Percentiles rank a stretch among this genome's conserved stretches.
These are phyloP conservation scores for Pterocarpus macrocarpus DNA, from an alignment of 306 rosid genomes.

Conservation along the genomic window DNA sequence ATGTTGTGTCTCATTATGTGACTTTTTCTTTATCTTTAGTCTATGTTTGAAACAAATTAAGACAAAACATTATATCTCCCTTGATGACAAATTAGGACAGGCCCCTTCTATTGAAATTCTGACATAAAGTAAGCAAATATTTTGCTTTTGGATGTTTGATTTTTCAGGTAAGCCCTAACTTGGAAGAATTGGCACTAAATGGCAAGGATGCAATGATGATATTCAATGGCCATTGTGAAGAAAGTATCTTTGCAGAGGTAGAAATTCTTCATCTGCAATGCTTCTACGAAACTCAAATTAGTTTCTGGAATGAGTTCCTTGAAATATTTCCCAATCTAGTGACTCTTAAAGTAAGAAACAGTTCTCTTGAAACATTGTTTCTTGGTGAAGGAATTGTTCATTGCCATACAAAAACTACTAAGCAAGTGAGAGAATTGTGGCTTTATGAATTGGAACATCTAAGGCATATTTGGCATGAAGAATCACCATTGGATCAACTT, in stretches of 20 bases:
- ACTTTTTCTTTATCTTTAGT: neutral
- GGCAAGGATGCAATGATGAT: neutral
- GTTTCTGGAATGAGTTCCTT: neutral
- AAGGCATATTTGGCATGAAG: conserved; percentile 1
- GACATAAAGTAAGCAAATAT: too few relatives aligned
- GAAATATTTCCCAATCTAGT: neutral
- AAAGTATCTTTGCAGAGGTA: neutral
- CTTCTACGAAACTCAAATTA: neutral
- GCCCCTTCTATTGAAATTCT: too few relatives aligned
- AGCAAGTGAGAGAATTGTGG: neutral
- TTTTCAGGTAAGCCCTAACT: conserved; percentile 5
- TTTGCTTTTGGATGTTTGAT: neutral
- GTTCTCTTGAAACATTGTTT: conserved; percentile 25
- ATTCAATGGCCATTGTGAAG: neutral
- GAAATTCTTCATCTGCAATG: neutral
- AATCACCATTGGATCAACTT: neutral
- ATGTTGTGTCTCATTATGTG: neutral
- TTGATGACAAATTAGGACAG: neutral
- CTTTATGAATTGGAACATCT: conserved; percentile 4
- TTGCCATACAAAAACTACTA: neutral
- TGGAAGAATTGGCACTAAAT: conserved; percentile 15
- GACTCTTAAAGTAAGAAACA: neutral
- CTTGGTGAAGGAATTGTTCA: neutral
- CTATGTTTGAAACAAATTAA: neutral
- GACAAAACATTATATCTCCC: neutral